Evolutionary conservation across 2,329 filamentous ascomycete species (phyloP).

Genomic region (Ceratocystiopsis brevicomis): DNA sequence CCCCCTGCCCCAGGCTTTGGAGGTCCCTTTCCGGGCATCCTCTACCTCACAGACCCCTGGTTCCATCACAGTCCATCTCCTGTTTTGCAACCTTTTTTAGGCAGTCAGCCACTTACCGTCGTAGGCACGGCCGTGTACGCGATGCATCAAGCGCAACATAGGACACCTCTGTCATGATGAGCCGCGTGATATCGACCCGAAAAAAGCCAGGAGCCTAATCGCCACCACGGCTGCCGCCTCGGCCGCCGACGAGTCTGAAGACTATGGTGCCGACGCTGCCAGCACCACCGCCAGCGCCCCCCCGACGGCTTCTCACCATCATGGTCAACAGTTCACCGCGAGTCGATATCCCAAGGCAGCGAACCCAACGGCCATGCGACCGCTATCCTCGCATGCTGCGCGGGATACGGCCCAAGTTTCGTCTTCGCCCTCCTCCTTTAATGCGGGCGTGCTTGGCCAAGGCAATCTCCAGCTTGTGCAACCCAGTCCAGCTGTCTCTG

Average conservation of each 20-base stretch:
- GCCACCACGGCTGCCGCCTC: conserved; percentile 27
- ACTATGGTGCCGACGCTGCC: too few species aligned
- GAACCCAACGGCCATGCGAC: conserved; percentile 33
- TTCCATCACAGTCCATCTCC: background rate
- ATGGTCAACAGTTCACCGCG: too few species aligned
- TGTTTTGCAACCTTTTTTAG: background rate
- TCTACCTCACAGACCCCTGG: conserved; percentile 3
- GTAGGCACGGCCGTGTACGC: conserved; percentile 84
- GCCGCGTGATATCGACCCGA: conserved; percentile 64
- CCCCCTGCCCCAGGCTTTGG: background rate
- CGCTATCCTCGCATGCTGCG: conserved; percentile 24
- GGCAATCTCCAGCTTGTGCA: conserved; percentile 46
- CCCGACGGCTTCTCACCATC: too few species aligned
- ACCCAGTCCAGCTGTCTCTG: conserved; percentile 43
- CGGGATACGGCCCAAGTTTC: conserved; percentile 23
- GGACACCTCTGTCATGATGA: conserved; percentile 97
- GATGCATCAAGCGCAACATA: conserved; percentile 97
- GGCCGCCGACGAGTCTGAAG: too few species aligned
- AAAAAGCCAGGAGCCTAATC: conserved; percentile 55
- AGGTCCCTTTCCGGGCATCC: conserved; percentile 10
- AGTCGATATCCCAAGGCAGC: conserved; percentile 4
- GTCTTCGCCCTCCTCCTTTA: conserved; percentile 22
- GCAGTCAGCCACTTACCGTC: conserved; percentile 1
- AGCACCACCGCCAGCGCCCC: too few species aligned
- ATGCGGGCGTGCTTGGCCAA: conserved; percentile 27